These are phyloP conservation scores for Polytrichum commune DNA, from an alignment of 225 moss, liverwort and hornwort genomes.

Conservation along the genomic window DNA sequence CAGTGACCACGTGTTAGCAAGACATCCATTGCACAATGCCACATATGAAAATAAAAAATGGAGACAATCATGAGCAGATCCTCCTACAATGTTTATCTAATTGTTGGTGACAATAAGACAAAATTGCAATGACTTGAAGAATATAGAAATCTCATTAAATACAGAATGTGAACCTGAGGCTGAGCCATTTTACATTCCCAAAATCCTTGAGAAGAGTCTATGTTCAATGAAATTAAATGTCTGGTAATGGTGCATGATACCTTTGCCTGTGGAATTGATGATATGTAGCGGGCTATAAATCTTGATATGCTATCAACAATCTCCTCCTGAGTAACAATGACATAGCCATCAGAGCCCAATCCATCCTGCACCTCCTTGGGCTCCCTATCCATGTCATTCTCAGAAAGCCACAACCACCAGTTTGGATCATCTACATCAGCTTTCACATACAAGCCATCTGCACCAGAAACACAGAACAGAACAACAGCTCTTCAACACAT, in stretches of 20 bases:
- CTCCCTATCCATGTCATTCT: constrained; percentile 50
- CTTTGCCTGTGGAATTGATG: constrained; percentile 72
- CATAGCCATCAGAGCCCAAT: constrained; percentile 66
- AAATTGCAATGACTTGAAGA: not conserved
- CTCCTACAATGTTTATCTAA: not conserved
- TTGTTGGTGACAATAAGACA: too few species aligned
- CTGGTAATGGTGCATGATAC: constrained; percentile 17
- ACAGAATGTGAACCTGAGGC: too few species aligned
- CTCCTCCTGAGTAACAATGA: constrained; percentile 74
- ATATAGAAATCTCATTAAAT: not conserved
- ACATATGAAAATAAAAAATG: too few species aligned
- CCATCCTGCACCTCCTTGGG: constrained; percentile 54
- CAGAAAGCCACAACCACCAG: constrained; percentile 70
- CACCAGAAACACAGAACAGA: constrained; percentile 9
- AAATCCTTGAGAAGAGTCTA: too few species aligned
- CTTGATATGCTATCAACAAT: constrained; percentile 78
- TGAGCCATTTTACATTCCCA: too few species aligned
- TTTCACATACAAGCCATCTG: constrained; percentile 44
- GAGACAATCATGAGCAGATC: not conserved
- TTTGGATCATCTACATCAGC: constrained; percentile 61
- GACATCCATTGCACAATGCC: too few species aligned
- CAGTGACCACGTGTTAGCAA: constrained; percentile 14
- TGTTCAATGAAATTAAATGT: too few species aligned
- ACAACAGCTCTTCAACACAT: not conserved
- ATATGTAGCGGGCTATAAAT: constrained; percentile 71